Evolutionary conservation across 148 eudicot genomes (phyloP).

Genomic region (Drosera capensis): DNA sequence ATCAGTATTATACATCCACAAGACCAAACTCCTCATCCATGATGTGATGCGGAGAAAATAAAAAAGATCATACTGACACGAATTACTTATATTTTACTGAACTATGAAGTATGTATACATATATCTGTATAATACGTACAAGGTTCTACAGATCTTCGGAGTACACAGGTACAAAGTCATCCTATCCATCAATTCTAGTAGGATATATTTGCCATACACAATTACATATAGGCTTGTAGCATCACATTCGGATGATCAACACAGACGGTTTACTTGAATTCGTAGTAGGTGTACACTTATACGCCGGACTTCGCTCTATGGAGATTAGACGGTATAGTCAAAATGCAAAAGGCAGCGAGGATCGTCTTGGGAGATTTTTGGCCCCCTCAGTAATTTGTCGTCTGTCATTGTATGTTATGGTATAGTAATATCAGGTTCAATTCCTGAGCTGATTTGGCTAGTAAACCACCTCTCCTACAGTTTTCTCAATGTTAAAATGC

Average conservation of each 20-base stretch:
- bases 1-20: no score
- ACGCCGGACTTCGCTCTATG: neutral
- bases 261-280: neutral
- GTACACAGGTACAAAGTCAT: neutral
- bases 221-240: neutral
- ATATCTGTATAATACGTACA: no score
- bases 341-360: neutral
- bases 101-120: no score
- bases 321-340: neutral
- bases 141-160: no score
- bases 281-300: neutral
- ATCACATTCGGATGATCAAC: neutral
- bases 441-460: conserved; percentile 56
- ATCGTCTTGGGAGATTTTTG: no score
- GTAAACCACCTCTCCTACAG: conserved; percentile 63
- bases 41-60: no score
- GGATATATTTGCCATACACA: neutral
- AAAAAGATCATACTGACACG: no score
- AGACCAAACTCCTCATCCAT: no score
- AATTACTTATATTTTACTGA: no score
- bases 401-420: conserved; percentile 14
- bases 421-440: conserved; percentile 57
- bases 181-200: neutral
- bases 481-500: neutral
- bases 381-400: no score